Base-by-base conservation (phyloP, 768 basidiomycete genomes). In the Termitomyces sp. region DNA sequence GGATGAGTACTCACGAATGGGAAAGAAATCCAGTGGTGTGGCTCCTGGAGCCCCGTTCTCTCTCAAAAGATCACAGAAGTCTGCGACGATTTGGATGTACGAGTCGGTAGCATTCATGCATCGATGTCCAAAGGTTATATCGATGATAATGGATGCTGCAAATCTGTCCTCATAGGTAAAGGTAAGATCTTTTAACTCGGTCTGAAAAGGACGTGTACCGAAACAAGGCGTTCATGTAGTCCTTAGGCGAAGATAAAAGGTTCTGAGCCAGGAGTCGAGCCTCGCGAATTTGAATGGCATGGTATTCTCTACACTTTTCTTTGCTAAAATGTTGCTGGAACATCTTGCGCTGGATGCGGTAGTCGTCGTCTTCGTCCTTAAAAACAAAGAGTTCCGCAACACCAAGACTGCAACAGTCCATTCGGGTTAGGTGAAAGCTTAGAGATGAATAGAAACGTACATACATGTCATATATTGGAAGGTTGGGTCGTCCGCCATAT, bases 181-280 rank as follows among this genome's bases (percentile, higher is more conserved):
- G 33, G 9, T 36, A 5, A n/a, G 16, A n/a, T 6, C 37, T 30
- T 32, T 8, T 12, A 20, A 16, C 7, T 27, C 2, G 22, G 48
- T 16, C 13, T 14, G 13, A 5, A 39, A 18, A 26, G 39, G 53
- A 10, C 22, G 7, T 39, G 20, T 10, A 55, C 54, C 36, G 30
- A 20, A 55, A 47, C 10, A 55, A 34, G 22, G 12, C 22, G 8
- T 13, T 10, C 9, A 9, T 24, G n/a, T 55, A 26, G 18, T 46
- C 45, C 1, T 14, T 45, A 26, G 54, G 36, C 14, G 44, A 36
- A 12, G 53, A 54, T 2, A 55, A 16, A 26, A 69, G 53, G 18
- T 61, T 55, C 3, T 63, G 55, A 4, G 59, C 60, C 20, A 68
- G 57, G n/a, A 60, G 26, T 14, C 56, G 63, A 30, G 62, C 67